Evolutionary conservation across 352 stramenopile species (phyloP), one percentile per base, ranked within the genome.

Genomic region (Phytophthora tentaculata): DNA sequence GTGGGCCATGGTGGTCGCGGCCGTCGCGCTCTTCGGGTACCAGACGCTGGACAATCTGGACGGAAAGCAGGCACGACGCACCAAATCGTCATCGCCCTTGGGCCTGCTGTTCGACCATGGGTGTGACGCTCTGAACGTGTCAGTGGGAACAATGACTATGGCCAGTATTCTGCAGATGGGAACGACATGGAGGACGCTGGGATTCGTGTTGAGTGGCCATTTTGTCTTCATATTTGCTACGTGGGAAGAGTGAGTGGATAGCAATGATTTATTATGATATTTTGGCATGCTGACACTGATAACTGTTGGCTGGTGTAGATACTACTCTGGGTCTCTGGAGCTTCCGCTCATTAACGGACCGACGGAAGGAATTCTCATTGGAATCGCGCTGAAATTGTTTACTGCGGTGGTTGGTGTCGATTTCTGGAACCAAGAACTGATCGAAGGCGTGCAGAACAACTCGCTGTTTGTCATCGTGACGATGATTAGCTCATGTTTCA

Each of bases 271-370:
- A 13, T 20, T 6, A n/a, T 4, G 19, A 4, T 28, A 14, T 26
- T 22, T 66, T 52, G 20, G 7, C 13, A 37, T n/a, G 39, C 26
- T 50, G 35, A 32, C 43, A 6, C 14, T 73, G 39, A 69, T n/a
- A 35, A 41, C 16, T 51, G 62, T 19, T 60, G 58, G 24, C 22
- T 62, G 53, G 3, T 57, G 26, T 26, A 87, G 79, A 43, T 99
- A 99, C 81, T 97, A 99, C 83, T 98, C 91, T 1, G 96, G 96
- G 24, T 89, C 92, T 64, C 81, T 99, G 12, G 86, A 98, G 60
- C 79, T 99, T 51, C 97, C 97, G 29, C 83, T 97, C 29, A 90
- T 99, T 64, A 99, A 99, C 80, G 97, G 97, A 17, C 97, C 97
- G 2, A 98, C 84, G 13, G 97, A 99, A 75, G 97, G 97, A 60